Evolutionary conservation across 2,329 filamentous ascomycete species (phyloP).

Genomic region (Diaporthe sp.): DNA sequence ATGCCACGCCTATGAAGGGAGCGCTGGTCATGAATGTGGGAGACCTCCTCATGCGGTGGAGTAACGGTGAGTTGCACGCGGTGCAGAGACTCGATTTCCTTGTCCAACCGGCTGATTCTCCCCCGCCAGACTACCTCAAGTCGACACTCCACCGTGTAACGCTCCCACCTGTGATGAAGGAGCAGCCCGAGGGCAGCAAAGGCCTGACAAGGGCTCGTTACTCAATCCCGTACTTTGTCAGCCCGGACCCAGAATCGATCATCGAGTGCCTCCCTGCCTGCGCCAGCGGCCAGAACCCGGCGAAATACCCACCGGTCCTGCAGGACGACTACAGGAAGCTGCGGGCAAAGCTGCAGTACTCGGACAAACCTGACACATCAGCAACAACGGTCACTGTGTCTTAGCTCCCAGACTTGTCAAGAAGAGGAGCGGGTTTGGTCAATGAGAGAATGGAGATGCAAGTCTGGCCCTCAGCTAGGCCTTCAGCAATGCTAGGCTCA

Average conservation of each 20-base stretch:
- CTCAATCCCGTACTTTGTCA: slow-evolving; percentile 72
- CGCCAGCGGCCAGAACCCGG: slow-evolving; percentile 54
- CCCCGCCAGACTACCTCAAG: slow-evolving; percentile 36
- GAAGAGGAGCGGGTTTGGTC: too few relatives aligned
- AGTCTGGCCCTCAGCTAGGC: neutral
- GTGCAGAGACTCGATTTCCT: neutral
- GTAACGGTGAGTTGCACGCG: slow-evolving; percentile 34
- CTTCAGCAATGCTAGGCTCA: neutral
- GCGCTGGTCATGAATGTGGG: slow-evolving; percentile 41
- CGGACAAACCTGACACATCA: slow-evolving; percentile 29
- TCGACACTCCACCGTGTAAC: slow-evolving; percentile 41
- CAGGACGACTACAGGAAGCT: slow-evolving; percentile 40
- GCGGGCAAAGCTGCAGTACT: slow-evolving; percentile 40
- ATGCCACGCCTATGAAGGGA: slow-evolving; percentile 37
- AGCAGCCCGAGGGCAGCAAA: slow-evolving; percentile 54
- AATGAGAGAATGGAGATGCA: neutral
- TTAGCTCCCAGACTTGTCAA: neutral
- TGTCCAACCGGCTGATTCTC: neutral
- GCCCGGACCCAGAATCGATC: slow-evolving; percentile 60
- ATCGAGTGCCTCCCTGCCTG: slow-evolving; percentile 66
- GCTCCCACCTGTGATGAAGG: slow-evolving; percentile 23
- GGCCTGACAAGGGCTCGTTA: slow-evolving; percentile 55
- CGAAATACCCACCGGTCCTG: slow-evolving; percentile 61
- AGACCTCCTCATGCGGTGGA: slow-evolving; percentile 41
- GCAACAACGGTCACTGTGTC: slow-evolving; percentile 13